phyloP scores from a whole-genome alignment of 2,329 filamentous ascomycete genomes.

The Ceratocystiopsis brevicomis region DNA sequence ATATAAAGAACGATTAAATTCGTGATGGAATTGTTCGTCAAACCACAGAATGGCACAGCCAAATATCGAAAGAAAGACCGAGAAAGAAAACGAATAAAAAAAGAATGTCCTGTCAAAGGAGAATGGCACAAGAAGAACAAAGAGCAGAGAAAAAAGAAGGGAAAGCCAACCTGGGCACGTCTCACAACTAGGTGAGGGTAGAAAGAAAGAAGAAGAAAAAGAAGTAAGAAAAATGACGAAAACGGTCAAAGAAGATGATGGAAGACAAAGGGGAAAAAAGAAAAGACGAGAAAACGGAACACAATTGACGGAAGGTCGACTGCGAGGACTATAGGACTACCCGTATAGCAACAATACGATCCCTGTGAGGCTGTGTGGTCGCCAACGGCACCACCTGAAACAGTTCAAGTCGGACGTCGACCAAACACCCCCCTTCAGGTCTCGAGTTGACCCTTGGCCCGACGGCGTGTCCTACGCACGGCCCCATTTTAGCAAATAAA shows the following conservation, averaged over 20 bases:
- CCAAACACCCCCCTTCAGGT: not conserved
- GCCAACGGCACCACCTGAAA: conserved; percentile 5
- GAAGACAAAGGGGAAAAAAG: conserved; percentile 9
- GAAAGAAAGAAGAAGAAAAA: conserved; percentile 6
- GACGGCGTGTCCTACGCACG: too few species aligned
- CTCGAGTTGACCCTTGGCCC: too few species aligned
- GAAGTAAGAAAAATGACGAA: not conserved
- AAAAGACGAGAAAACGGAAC: not conserved
- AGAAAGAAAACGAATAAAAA: not conserved
- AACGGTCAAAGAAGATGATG: not conserved
- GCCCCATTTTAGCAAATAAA: too few species aligned
- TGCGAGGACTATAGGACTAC: not conserved
- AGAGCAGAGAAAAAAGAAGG: conserved; percentile 2
- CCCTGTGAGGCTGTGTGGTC: conserved; percentile 6
- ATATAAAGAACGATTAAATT: not conserved
- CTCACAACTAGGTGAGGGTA: not conserved
- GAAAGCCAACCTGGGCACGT: conserved; percentile 1
- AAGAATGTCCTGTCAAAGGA: not conserved
- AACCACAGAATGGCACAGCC: too few species aligned
- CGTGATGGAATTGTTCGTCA: too few species aligned
- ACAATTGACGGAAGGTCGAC: not conserved
- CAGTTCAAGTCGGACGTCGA: conserved; percentile 6
- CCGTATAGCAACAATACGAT: not conserved
- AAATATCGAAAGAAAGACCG: not conserved
- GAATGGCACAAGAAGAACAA: not conserved